phyloP scores from a whole-genome alignment of 2,329 filamentous ascomycete species.

The Botryotinia convoluta region DNA sequence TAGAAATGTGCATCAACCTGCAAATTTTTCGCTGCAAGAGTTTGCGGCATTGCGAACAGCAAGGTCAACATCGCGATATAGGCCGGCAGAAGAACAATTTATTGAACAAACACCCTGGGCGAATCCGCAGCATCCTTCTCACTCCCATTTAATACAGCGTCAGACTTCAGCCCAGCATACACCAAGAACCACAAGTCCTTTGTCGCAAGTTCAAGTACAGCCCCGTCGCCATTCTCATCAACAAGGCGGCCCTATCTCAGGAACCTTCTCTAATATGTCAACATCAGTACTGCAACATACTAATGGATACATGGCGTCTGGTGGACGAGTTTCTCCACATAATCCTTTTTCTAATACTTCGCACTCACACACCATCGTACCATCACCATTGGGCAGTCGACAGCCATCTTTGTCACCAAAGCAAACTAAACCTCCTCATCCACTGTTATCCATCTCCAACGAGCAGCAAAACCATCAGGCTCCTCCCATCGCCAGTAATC shows the following conservation, averaged over 20 bases:
- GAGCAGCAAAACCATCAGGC: conserved; percentile 25
- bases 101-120: conserved; percentile 90
- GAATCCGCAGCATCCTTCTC: conserved; percentile 77
- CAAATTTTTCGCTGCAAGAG: conserved; percentile 36
- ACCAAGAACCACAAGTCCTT: conserved; percentile 40
- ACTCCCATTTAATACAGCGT: conserved; percentile 46
- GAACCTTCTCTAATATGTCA: conserved; percentile 36
- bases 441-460: conserved; percentile 20
- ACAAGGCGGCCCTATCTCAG: conserved; percentile 34
- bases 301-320: conserved; percentile 30
- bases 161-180: conserved; percentile 43
- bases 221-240: conserved; percentile 42
- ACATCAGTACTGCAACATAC: conserved; percentile 31
- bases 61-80: conserved; percentile 39
- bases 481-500: conserved; percentile 2
- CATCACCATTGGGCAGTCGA: conserved; percentile 37
- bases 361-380: conserved; percentile 34
- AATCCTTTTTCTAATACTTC: conserved; percentile 36
- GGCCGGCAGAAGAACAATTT: conserved; percentile 78
- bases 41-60: conserved; percentile 36
- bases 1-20: conserved; percentile 30
- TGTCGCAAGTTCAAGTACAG: conserved; percentile 36
- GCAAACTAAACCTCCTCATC: conserved; percentile 28
- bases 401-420: conserved; percentile 38
- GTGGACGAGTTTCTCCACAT: conserved; percentile 35